Conservation (phyloP, 495 filamentous ascomycete species). For the Talaromyces trachyspermus region DNA sequence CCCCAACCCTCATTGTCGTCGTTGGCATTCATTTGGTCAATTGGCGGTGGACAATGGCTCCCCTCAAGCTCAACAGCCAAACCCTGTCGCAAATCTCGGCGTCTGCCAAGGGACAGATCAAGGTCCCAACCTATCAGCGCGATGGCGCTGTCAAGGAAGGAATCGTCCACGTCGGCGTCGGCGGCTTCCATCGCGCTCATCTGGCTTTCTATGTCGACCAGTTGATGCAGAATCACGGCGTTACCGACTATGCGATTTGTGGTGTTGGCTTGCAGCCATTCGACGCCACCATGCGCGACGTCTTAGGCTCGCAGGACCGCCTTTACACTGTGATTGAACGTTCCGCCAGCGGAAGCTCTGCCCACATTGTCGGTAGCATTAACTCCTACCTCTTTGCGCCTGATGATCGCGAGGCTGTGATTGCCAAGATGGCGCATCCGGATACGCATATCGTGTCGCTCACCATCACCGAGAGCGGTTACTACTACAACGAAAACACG, state of each 20-base stretch:
- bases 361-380: constrained; percentile 40
- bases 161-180: constrained; percentile 42
- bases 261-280: constrained; percentile 41
- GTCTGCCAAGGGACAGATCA: constrained; percentile 19
- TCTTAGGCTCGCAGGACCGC: constrained; percentile 34
- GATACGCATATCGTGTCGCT: constrained; percentile 45
- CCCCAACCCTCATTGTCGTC: too few species aligned
- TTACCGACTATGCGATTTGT: constrained; percentile 37
- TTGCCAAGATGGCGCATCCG: constrained; percentile 43
- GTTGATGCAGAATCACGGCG: constrained; percentile 38
- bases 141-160: constrained; percentile 39
- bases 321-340: constrained; percentile 44
- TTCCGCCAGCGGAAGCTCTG: constrained; percentile 35
- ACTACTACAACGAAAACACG: constrained; percentile 47
- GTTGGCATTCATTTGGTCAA: too few species aligned
- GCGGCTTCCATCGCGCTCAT: constrained; percentile 44
- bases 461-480: constrained; percentile 45
- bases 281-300: constrained; percentile 39
- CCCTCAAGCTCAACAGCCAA: too few species aligned
- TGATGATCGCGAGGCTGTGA: constrained; percentile 38
- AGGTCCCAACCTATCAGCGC: constrained; percentile 30
- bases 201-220: constrained; percentile 41
- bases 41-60: too few species aligned
- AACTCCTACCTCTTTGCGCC: constrained; percentile 43
- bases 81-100: constrained; percentile 31